Base-by-base conservation (phyloP, 768 basidiomycete genomes). In the Boletellus sp. region DNA sequence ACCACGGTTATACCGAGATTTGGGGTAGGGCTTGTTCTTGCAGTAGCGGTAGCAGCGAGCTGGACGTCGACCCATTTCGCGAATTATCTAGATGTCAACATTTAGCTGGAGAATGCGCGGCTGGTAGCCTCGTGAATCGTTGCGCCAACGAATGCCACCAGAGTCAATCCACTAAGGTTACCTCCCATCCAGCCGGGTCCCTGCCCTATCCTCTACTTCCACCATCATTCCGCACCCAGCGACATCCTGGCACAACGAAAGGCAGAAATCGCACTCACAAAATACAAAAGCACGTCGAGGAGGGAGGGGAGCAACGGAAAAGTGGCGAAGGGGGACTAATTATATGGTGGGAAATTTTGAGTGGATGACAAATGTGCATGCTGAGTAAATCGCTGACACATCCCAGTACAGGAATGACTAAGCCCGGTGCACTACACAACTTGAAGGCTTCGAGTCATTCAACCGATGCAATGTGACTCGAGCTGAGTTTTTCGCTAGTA, bases 1-100 rank as follows among this genome's bases (percentile, higher is more conserved):
- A 90, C 93, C 94, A 77, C 94, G 92, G 77, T 95, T 95, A 80
- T 95, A 95, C 66, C 92, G 75, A 47, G 86, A 90, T 75, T 93
- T 94, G 51, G 90, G 92, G 78, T 90, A 94, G 22, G 95, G 94
- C 84, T 98, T 97, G 83, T 94, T 95, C 78, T 97, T 97, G 83
- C 94, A 97, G 79, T 97, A 97, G 61, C 94, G 87, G 78, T 95
- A 95, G 84, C 93, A 96, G 65, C 90, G 87, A 74, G 94, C 92
- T 57, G 94, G 93, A 79, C 93, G 90, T 71, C 93, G 91, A 81
- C 94, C 94, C 94, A 96, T 96, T 45, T 58, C 54, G 42, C 17
- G 42, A 42, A 42, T 38, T 56, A 53, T 58, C 63, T 64, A 33
- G 0, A 42, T 23, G 19, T 6, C 15, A 42, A 20, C 1, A 10